Conservation (phyloP, 2,329 filamentous ascomycete genomes). For the Ascochyta viciae-villosae region DNA sequence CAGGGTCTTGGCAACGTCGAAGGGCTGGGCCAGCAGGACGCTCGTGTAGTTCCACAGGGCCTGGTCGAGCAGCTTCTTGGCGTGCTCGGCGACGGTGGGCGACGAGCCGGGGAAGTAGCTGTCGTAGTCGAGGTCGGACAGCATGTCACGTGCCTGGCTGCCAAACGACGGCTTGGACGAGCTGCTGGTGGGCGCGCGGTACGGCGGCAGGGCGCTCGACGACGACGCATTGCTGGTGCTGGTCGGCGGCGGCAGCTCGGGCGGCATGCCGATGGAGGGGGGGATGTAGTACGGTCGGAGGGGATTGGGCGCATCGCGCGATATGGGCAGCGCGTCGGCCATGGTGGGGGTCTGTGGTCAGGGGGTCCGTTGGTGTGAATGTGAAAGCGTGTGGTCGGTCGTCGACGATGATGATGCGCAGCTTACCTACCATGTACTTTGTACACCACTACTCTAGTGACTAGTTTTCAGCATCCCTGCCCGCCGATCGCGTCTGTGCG, state of each 20-base stretch:
- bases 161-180: conserved; percentile 60
- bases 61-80: conserved; percentile 80
- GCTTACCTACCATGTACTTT: too few species aligned
- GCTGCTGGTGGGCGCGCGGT: conserved; percentile 23
- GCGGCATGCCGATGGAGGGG: conserved; percentile 68
- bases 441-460: not conserved
- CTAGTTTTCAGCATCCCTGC: conserved; percentile 2
- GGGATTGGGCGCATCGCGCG: conserved; percentile 63
- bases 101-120: conserved; percentile 81
- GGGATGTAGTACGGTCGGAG: conserved; percentile 75
- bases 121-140: conserved; percentile 90
- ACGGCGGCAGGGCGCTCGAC: conserved; percentile 40
- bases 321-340: conserved; percentile 49
- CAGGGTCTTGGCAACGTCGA: conserved; percentile 95
- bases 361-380: too few species aligned
- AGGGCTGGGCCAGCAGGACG: conserved; percentile 89
- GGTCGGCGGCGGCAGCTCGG: conserved; percentile 47
- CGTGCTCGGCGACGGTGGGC: conserved; percentile 71
- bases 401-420: not conserved
- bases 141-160: conserved; percentile 78
- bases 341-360: not conserved
- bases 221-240: not conserved
- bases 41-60: conserved; percentile 91
- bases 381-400: not conserved
- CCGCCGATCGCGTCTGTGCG: conserved; percentile 3